Percentiles rank a stretch among this genome's conserved stretches.
Evolutionary conservation across 208 protist species (phyloP).

Genomic region (Trichomonas tenax): DNA sequence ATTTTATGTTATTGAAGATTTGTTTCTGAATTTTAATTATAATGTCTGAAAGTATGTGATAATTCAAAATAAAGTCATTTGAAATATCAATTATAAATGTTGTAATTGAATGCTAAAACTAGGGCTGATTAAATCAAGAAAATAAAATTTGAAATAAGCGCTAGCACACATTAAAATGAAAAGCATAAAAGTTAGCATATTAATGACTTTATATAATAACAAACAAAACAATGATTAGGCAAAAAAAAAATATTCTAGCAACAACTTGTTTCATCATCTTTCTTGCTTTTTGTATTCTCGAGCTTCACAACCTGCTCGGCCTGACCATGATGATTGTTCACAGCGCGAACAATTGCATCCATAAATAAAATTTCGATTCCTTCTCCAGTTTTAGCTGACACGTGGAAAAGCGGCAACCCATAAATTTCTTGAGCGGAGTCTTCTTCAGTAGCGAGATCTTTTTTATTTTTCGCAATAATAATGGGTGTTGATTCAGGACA

Average conservation of each 20-base stretch:
- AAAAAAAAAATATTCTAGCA: not conserved
- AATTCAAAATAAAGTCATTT: too few relatives aligned
- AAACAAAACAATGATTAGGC: too few relatives aligned
- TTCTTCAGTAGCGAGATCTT: not conserved
- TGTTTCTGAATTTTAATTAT: too few relatives aligned
- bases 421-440: not conserved
- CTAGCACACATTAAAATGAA: too few relatives aligned
- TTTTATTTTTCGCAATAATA: not conserved
- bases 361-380: not conserved
- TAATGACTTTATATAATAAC: too few relatives aligned
- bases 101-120: too few relatives aligned
- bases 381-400: not conserved
- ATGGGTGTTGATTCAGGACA: not conserved
- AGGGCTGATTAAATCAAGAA: too few relatives aligned
- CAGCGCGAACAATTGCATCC: not conserved
- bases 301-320: not conserved
- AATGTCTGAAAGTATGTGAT: too few relatives aligned
- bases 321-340: not conserved
- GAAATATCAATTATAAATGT: too few relatives aligned
- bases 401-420: not conserved
- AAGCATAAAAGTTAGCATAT: too few relatives aligned
- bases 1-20: too few relatives aligned
- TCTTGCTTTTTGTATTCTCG: not conserved
- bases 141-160: too few relatives aligned
- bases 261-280: not conserved